Evolutionary conservation across 768 basidiomycete genomes (phyloP).

Genomic region (Lactarius trivialis): DNA sequence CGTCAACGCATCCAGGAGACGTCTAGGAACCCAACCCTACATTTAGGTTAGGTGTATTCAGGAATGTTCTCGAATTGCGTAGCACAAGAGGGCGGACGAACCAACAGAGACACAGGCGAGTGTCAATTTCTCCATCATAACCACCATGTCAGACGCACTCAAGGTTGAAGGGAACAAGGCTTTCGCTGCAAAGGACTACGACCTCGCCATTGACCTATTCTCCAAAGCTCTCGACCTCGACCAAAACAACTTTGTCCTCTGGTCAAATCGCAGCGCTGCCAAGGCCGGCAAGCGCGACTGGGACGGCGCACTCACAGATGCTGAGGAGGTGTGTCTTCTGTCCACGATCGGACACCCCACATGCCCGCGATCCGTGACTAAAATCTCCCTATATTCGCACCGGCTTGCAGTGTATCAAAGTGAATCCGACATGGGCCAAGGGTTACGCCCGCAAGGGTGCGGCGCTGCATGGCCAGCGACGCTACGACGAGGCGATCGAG

Average conservation of each 20-base stretch:
- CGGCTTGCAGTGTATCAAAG: slow-evolving; percentile 57
- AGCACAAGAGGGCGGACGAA: not conserved
- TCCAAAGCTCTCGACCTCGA: slow-evolving; percentile 79
- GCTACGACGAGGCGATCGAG: slow-evolving; percentile 77
- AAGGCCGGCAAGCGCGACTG: slow-evolving; percentile 81
- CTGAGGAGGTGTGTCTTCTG: slow-evolving; percentile 69
- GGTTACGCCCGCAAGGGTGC: slow-evolving; percentile 91
- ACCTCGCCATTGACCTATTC: slow-evolving; percentile 79
- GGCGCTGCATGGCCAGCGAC: slow-evolving; percentile 75
- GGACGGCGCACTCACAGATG: slow-evolving; percentile 72
- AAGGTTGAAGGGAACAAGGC: slow-evolving; percentile 96
- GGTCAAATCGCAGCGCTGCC: slow-evolving; percentile 89
- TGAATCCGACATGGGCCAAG: slow-evolving; percentile 81
- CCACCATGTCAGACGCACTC: slow-evolving; percentile 38
- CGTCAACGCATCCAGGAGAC: no score
- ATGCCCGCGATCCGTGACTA: not conserved
- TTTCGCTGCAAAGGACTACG: slow-evolving; percentile 88
- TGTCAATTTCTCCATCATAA: not conserved
- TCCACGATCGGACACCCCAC: not conserved
- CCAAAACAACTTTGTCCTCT: slow-evolving; percentile 79
- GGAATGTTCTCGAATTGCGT: slow-evolving; percentile 17
- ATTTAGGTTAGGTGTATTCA: slow-evolving; percentile 14
- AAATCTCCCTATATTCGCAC: not conserved
- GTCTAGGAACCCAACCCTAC: not conserved
- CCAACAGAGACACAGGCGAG: not conserved